Evolutionary conservation across 139 green algal genomes (phyloP).

Genomic region (Picochlorum sp.): DNA sequence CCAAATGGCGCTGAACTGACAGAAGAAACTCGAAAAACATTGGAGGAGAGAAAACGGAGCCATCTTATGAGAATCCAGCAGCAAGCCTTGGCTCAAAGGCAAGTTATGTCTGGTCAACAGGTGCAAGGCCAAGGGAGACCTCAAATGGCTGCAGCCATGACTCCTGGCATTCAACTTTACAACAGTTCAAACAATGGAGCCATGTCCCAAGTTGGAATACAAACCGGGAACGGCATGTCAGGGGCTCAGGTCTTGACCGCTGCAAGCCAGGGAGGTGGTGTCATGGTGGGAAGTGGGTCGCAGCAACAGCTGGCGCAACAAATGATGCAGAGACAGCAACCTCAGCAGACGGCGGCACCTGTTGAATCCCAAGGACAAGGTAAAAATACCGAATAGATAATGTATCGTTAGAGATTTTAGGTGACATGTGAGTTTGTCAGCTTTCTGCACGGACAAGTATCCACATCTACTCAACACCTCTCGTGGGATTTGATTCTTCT

Average conservation of each 20-base stretch:
- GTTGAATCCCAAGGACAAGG: no score
- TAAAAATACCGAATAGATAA: no score
- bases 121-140: not conserved
- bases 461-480: no score
- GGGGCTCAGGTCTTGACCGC: not conserved
- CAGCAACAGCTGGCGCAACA: not conserved
- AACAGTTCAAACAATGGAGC: no score
- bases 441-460: no score
- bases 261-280: not conserved
- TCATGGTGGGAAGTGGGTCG: not conserved
- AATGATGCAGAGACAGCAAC: not conserved
- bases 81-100: slow-evolving; percentile 1
- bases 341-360: no score
- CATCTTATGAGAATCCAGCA: slow-evolving; percentile 11
- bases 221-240: no score
- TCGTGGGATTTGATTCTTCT: no score
- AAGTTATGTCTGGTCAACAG: no score
- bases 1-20: slow-evolving; percentile 16
- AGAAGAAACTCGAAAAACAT: slow-evolving; percentile 9
- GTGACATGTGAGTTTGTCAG: no score
- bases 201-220: no score
- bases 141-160: not conserved
- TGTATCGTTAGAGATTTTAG: no score
- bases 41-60: slow-evolving; percentile 13
- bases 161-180: not conserved